Conservation (phyloP, 2,329 filamentous ascomycete species). For the Pseudogymnoascus sp. region DNA sequence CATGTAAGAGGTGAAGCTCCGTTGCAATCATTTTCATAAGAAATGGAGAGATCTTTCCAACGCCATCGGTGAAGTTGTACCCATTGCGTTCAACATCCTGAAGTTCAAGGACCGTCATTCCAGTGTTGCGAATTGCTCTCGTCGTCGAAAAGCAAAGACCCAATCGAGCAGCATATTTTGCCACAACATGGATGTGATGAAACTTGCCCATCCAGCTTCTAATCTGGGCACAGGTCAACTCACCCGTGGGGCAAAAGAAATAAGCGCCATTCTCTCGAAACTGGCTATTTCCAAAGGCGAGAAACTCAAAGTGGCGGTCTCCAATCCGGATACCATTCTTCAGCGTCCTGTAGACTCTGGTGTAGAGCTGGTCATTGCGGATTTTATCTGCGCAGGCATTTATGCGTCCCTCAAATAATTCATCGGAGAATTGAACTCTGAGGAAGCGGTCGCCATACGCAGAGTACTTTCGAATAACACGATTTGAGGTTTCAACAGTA, state of each 20-base stretch:
- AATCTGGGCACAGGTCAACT: constrained; percentile 65
- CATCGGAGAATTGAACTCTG: constrained; percentile 82
- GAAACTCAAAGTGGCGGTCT: constrained; percentile 74
- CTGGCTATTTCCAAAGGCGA: constrained; percentile 93
- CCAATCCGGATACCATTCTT: constrained; percentile 74
- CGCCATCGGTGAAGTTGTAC: constrained; percentile 79
- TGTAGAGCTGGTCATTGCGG: constrained; percentile 61
- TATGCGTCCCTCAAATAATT: constrained; percentile 39
- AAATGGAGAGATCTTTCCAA: constrained; percentile 81
- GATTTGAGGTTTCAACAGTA: constrained; percentile 76
- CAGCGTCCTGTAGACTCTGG: constrained; percentile 62
- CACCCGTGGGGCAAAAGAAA: constrained; percentile 70
- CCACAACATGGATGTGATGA: constrained; percentile 69
- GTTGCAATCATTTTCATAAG: constrained; percentile 65
- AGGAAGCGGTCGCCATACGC: constrained; percentile 70
- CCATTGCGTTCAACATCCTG: constrained; percentile 61
- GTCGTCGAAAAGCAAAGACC: constrained; percentile 97
- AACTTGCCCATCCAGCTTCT: constrained; percentile 84
- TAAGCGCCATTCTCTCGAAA: constrained; percentile 87
- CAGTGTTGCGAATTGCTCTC: constrained; percentile 57
- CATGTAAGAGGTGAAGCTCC: constrained; percentile 55
- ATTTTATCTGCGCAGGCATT: constrained; percentile 40
- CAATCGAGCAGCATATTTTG: constrained; percentile 80
- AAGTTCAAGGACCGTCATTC: constrained; percentile 48
- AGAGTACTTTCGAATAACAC: constrained; percentile 67